Percentiles rank a stretch among this genome's conserved stretches.
phyloP scores from a whole-genome alignment of 228 moss, liverwort and hornwort species.

The Sphagnum fallax region DNA sequence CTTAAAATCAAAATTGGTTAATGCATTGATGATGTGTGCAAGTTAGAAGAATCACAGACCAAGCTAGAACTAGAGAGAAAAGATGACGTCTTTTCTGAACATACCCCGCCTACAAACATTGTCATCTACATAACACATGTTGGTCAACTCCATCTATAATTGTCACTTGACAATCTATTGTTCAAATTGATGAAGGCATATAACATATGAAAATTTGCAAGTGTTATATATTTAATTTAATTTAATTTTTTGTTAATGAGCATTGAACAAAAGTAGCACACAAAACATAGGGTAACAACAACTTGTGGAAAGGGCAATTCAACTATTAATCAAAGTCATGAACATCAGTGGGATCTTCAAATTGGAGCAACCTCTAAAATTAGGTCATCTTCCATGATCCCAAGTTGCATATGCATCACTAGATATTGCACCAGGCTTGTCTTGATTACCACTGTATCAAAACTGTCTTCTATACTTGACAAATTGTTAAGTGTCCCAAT shows the following conservation, averaged over 20 bases:
- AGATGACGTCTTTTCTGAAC: constrained; percentile 14
- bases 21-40: neutral
- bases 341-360: neutral
- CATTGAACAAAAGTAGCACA: neutral
- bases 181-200: neutral
- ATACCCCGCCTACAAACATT: constrained; percentile 34
- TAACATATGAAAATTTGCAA: neutral
- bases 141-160: neutral
- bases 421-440: constrained; percentile 30
- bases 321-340: neutral
- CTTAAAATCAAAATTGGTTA: neutral
- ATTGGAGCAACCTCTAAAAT: constrained; percentile 31
- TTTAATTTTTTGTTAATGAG: neutral
- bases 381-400: constrained; percentile 32
- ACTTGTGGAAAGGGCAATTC: no score
- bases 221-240: neutral
- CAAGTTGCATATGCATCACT: constrained; percentile 19
- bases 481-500: constrained; percentile 38
- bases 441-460: constrained; percentile 22
- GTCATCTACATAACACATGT: constrained; percentile 19
- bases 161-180: neutral
- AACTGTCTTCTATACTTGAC: constrained; percentile 10
- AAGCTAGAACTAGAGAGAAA: constrained; percentile 25
- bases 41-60: constrained; percentile 9
- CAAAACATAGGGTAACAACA: neutral